These are phyloP conservation scores for Capniomyces stellatus DNA, from an alignment of 371 early-diverging fungal genomes.

Conservation along the genomic window DNA sequence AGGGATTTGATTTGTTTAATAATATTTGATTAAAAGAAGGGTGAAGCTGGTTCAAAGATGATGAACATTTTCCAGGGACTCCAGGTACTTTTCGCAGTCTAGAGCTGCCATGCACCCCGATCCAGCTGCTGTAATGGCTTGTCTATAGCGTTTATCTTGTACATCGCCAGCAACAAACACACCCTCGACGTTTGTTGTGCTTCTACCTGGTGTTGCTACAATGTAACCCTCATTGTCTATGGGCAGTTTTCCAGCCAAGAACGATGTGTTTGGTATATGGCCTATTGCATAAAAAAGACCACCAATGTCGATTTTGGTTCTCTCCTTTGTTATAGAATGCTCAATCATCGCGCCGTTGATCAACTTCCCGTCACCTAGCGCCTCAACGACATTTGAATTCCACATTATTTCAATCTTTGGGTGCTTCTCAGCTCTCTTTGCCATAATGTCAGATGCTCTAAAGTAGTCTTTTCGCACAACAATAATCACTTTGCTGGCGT, in stretches of 20 bases:
- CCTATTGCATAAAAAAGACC: constrained; percentile 99
- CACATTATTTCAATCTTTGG: constrained; percentile 85
- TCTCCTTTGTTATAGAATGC: constrained; percentile 40
- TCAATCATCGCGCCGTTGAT: constrained; percentile 15
- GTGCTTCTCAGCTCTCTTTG: constrained; percentile 57
- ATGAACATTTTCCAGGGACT: not conserved
- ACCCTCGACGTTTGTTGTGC: constrained; percentile 71
- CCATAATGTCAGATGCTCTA: constrained; percentile 94
- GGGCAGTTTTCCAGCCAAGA: constrained; percentile 55
- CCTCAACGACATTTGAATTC: constrained; percentile 71
- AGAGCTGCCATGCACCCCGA: constrained; percentile 92
- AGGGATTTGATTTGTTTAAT: too few relatives aligned
- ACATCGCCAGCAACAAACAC: constrained; percentile 98
- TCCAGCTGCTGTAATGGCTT: constrained; percentile 51
- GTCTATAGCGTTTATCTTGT: constrained; percentile 88
- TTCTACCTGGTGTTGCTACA: constrained; percentile 56
- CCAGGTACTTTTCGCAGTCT: constrained; percentile 65
- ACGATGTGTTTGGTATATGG: constrained; percentile 77
- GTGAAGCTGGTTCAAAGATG: too few relatives aligned
- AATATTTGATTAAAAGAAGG: too few relatives aligned
- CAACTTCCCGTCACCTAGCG: constrained; percentile 64
- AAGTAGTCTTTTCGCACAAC: constrained; percentile 91
- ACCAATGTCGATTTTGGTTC: constrained; percentile 45
- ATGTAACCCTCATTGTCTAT: constrained; percentile 83
- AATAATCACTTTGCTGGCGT: constrained; percentile 80